phyloP scores from a whole-genome alignment of 371 early-diverging fungal species.

The Mucor saturninus region DNA sequence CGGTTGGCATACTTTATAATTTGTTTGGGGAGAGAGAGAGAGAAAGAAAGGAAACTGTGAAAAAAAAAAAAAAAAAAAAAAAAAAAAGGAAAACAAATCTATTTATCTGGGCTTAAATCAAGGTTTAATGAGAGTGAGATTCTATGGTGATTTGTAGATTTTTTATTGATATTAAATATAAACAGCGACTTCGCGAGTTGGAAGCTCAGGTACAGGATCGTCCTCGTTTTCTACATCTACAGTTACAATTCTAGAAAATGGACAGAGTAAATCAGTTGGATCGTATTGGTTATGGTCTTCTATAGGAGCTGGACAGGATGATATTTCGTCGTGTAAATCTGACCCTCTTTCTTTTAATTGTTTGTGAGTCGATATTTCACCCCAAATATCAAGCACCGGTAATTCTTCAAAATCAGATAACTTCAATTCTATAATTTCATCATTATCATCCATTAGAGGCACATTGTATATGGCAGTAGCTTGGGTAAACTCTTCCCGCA shows the following conservation, averaged over 20 bases:
- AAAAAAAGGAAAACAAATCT: slow-evolving; percentile 5
- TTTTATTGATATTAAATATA: slow-evolving; percentile 18
- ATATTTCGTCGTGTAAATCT: slow-evolving; percentile 51
- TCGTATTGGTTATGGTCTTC: slow-evolving; percentile 32
- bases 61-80: slow-evolving; percentile 10
- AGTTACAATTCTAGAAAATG: slow-evolving; percentile 39
- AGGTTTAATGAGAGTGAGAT: no score
- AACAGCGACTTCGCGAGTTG: slow-evolving; percentile 34
- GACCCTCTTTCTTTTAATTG: slow-evolving; percentile 48
- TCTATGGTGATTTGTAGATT: slow-evolving; percentile 5
- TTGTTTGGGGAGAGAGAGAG: not conserved
- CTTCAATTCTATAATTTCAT: slow-evolving; percentile 31
- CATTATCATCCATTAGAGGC: slow-evolving; percentile 51
- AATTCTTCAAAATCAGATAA: slow-evolving; percentile 49
- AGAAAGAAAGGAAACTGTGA: not conserved
- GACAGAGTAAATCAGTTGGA: slow-evolving; percentile 54
- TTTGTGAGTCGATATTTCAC: slow-evolving; percentile 31
- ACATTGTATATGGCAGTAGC: slow-evolving; percentile 50
- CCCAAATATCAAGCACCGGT: slow-evolving; percentile 61
- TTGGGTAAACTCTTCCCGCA: slow-evolving; percentile 38
- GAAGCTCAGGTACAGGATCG: slow-evolving; percentile 38
- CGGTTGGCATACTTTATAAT: slow-evolving; percentile 9
- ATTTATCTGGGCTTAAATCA: not conserved
- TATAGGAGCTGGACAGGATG: slow-evolving; percentile 46
- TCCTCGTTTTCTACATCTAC: slow-evolving; percentile 36